Base-by-base conservation (phyloP, 2,329 filamentous ascomycete species). In the Venturia oleaginea region DNA sequence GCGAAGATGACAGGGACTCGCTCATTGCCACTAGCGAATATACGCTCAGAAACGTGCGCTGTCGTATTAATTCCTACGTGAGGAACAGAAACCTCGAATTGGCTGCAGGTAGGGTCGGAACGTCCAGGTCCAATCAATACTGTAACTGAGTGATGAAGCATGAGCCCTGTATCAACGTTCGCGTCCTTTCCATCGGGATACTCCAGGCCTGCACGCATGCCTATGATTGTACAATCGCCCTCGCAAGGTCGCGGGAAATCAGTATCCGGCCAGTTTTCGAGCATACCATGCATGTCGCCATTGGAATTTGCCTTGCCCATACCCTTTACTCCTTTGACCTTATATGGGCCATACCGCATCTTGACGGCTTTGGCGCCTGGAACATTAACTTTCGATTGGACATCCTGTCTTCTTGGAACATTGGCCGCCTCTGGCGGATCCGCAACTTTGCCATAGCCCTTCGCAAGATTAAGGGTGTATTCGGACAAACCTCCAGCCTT, bases 291-390 rank as follows among this genome's bases (percentile, higher is more conserved):
- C 30, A 34, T 34, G n/a, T 65, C 59, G n/a, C 60, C 64, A 13
- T 8, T 59, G 8, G 37, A 11, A 40, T 55, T 46, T n/a, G 30
- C 48, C n/a, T 65, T 55, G 27, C 30, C 64, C 59, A 64, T 64
- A 34, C 1, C 17, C n/a, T 57, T 57, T n/a, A 34, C 30, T 6
- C 64, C 64, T 15, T 32, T 38, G 24, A 65, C 64, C 22, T 42
- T 64, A 61, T 65, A 65, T 8, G 64, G 64, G 10, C 64, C 64
- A 27, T 65, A 64, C 15, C 64, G 40, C 27, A 65, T 59, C 43
- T 65, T 65, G 60, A 65, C 60, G 30, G 32, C 24, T 43, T 64
- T 63, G 11, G 34, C 30, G 46, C 51, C 51, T 30, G 64, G 38
- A 22, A 64, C 46, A 17, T 37, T 37, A 17, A 48, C 4, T 38